phyloP scores from a whole-genome alignment of 78 protist genomes.

The Speleostelium caveatum region DNA sequence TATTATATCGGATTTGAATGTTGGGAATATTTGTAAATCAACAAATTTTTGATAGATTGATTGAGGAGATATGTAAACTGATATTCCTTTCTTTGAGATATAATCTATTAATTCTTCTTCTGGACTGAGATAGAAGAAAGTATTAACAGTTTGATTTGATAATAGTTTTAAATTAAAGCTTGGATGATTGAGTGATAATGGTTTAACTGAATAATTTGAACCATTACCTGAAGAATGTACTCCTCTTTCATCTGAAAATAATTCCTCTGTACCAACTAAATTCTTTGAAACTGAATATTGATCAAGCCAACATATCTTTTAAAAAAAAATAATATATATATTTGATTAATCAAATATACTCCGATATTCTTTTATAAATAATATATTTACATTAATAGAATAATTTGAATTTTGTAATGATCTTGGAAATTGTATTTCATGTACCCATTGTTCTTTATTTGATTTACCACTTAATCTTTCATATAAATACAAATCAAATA shows the following conservation, averaged over 20 bases:
- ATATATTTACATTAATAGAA: no score
- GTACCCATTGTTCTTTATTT: not conserved
- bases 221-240: not conserved
- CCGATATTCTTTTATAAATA: no score
- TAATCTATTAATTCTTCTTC: conserved; percentile 21
- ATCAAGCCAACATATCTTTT: conserved; percentile 54
- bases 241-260: not conserved
- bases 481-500: conserved; percentile 37
- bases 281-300: conserved; percentile 9
- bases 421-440: not conserved
- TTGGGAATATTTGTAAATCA: not conserved
- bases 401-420: not conserved
- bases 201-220: no score
- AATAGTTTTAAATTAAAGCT: conserved; percentile 15
- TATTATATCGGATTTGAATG: not conserved
- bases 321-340: no score
- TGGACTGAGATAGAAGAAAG: conserved; percentile 21
- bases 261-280: not conserved
- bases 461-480: conserved; percentile 22
- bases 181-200: conserved; percentile 20
- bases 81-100: conserved; percentile 16
- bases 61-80: not conserved
- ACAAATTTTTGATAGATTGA: conserved; percentile 6
- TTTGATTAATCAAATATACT: no score
- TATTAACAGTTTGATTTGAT: not conserved